Conservation (phyloP, 2,329 filamentous ascomycete genomes). For the Pseudocercospora fuligena region DNA sequence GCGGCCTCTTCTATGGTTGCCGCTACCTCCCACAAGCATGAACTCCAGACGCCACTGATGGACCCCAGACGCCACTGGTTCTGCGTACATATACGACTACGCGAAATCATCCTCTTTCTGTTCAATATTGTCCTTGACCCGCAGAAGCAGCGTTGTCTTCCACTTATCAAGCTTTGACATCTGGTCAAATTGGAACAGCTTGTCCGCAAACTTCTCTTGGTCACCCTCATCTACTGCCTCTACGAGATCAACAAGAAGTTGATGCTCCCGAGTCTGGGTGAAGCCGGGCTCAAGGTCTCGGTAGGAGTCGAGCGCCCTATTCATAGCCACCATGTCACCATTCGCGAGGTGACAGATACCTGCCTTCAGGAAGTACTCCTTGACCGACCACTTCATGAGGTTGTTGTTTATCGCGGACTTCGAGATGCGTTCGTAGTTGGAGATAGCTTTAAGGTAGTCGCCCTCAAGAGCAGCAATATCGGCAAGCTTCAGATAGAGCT, state of each 20-base stretch:
- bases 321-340: constrained; percentile 77
- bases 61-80: not conserved
- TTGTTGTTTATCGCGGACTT: constrained; percentile 79
- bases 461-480: constrained; percentile 81
- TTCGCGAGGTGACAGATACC: constrained; percentile 84
- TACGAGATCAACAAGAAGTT: constrained; percentile 77
- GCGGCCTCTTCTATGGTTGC: not conserved
- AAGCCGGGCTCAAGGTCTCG: constrained; percentile 79
- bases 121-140: constrained; percentile 83
- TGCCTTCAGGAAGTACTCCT: constrained; percentile 93
- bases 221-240: constrained; percentile 77
- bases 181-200: constrained; percentile 87
- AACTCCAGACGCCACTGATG: not conserved
- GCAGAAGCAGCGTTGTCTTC: constrained; percentile 86
- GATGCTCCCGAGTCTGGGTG: constrained; percentile 75
- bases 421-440: constrained; percentile 83
- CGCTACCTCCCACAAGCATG: constrained; percentile 2
- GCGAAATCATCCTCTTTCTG: constrained; percentile 71
- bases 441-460: constrained; percentile 83
- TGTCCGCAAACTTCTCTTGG: constrained; percentile 82
- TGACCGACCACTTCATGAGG: constrained; percentile 90
- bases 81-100: constrained; percentile 40
- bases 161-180: constrained; percentile 94
- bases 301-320: constrained; percentile 82
- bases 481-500: constrained; percentile 89